A percentile compares a stretch with the other conserved stretches of the same genome.
These are phyloP conservation scores for Globisporangium ultimum DNA, from an alignment of 352 stramenopile species.

Conservation along the genomic window DNA sequence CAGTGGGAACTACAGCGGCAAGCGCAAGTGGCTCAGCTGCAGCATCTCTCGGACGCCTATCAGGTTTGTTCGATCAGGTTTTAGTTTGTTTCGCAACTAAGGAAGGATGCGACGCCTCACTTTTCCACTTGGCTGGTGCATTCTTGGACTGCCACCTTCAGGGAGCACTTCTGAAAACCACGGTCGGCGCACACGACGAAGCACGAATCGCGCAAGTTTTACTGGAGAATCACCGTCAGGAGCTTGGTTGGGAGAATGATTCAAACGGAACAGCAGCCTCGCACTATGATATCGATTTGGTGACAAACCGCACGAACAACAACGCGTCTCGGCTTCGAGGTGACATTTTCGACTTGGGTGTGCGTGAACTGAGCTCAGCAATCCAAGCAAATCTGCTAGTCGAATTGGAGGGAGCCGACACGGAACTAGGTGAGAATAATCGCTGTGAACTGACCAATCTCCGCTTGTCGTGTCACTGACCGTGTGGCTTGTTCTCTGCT, in stretches of 20 bases:
- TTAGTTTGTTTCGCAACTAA: no score
- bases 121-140: neutral
- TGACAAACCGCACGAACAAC: neutral
- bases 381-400: slow-evolving; percentile 25
- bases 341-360: slow-evolving; percentile 53
- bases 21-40: neutral
- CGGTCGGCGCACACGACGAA: slow-evolving; percentile 4
- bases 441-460: neutral
- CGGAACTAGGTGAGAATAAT: slow-evolving; percentile 24
- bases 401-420: slow-evolving; percentile 33
- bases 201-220: slow-evolving; percentile 11
- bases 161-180: slow-evolving; percentile 3
- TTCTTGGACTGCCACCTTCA: neutral
- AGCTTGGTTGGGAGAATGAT: slow-evolving; percentile 2
- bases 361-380: slow-evolving; percentile 37
- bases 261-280: slow-evolving; percentile 9
- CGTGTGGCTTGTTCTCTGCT: neutral
- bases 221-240: neutral
- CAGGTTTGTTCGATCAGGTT: neutral
- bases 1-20: slow-evolving; percentile 8
- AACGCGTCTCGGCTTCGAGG: slow-evolving; percentile 26
- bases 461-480: neutral
- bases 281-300: slow-evolving; percentile 9
- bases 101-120: neutral
- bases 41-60: neutral